A percentile compares a stretch with the other conserved stretches of the same genome.
phyloP scores from a whole-genome alignment of 1,139 yeast species.

The Yamadazyma dendronema region DNA sequence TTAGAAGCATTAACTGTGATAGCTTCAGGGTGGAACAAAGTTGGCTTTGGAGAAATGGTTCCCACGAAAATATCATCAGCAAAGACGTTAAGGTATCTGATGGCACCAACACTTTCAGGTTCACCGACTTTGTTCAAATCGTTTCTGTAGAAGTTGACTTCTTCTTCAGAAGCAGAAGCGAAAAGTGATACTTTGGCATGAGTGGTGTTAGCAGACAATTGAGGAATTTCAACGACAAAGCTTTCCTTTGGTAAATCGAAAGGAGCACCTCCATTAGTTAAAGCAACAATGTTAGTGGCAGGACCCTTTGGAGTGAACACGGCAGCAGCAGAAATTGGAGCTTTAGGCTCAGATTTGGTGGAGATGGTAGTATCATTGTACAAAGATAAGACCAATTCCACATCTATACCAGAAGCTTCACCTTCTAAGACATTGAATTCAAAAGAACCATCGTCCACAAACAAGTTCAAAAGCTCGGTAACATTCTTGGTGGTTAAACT shows the following conservation, averaged over 20 bases:
- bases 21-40: slow-evolving; percentile 23
- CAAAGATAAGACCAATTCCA: slow-evolving; percentile 19
- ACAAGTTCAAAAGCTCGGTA: slow-evolving; percentile 20
- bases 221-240: slow-evolving; percentile 14
- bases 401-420: slow-evolving; percentile 11
- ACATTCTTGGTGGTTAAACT: slow-evolving; percentile 21
- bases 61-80: slow-evolving; percentile 21
- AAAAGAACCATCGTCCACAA: slow-evolving; percentile 13
- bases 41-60: slow-evolving; percentile 27
- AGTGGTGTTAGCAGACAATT: slow-evolving; percentile 19
- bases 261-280: slow-evolving; percentile 12
- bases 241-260: slow-evolving; percentile 14
- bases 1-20: slow-evolving; percentile 15
- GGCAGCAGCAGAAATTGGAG: slow-evolving; percentile 8
- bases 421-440: slow-evolving; percentile 20
- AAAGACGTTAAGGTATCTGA: slow-evolving; percentile 25
- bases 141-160: slow-evolving; percentile 20
- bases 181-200: slow-evolving; percentile 24
- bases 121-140: slow-evolving; percentile 14
- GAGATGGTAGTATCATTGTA: slow-evolving; percentile 15
- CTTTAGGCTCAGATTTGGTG: slow-evolving; percentile 4
- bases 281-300: slow-evolving; percentile 14
- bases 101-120: slow-evolving; percentile 17
- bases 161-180: slow-evolving; percentile 25
- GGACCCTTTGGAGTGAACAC: slow-evolving; percentile 15